phyloP scores from a whole-genome alignment of 805 yeast species.

The Pichia kluyveri region DNA sequence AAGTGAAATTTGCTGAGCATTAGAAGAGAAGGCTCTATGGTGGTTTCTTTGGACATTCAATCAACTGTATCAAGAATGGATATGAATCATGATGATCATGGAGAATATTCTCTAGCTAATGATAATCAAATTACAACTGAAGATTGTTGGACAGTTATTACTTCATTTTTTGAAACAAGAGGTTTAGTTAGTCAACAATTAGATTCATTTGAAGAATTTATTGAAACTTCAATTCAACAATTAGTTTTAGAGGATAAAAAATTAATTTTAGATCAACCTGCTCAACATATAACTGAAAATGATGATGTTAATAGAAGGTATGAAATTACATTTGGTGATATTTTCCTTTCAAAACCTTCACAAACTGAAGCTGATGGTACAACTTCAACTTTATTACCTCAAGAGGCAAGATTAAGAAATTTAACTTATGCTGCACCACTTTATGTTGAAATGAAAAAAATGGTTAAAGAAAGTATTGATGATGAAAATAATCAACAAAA shows the following conservation, averaged over 20 bases:
- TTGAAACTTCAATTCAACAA: slow-evolving; percentile 93
- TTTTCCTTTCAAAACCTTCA: slow-evolving; percentile 91
- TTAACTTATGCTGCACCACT: slow-evolving; percentile 93
- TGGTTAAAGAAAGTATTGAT: slow-evolving; percentile 78
- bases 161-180: slow-evolving; percentile 91
- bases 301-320: slow-evolving; percentile 89
- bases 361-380: slow-evolving; percentile 99
- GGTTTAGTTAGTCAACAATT: slow-evolving; percentile 97
- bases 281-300: slow-evolving; percentile 87
- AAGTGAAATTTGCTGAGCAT: not conserved
- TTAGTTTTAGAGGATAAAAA: slow-evolving; percentile 93
- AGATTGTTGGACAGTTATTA: slow-evolving; percentile 98
- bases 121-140: slow-evolving; percentile 55
- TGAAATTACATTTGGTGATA: slow-evolving; percentile 96
- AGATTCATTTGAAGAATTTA: slow-evolving; percentile 97
- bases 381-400: slow-evolving; percentile 98
- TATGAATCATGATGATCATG: not conserved
- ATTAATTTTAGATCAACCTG: slow-evolving; percentile 92
- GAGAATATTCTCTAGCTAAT: not conserved
- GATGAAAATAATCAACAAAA: slow-evolving; percentile 36
- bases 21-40: no score
- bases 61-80: not conserved
- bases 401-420: slow-evolving; percentile 94
- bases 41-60: no score
- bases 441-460: slow-evolving; percentile 91